Evolutionary conservation across 129 eudicot genomes (phyloP).

Genomic region (Erigeron canadensis): DNA sequence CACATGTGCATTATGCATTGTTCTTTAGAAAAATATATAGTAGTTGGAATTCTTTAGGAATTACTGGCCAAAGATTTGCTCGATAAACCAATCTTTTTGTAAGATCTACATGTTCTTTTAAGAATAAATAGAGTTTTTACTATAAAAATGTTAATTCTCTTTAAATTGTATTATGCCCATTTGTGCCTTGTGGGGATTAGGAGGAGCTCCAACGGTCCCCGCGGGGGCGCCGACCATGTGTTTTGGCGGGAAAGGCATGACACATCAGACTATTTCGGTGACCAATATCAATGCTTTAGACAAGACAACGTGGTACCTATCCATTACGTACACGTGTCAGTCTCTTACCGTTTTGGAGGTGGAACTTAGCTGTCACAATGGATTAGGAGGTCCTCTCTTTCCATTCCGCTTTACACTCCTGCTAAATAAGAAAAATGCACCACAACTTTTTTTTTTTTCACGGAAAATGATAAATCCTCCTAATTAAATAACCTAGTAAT

Average conservation of each 20-base stretch:
- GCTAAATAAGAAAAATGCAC: not conserved
- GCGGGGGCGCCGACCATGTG: slow-evolving; percentile 2
- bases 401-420: not conserved
- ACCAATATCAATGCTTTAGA: slow-evolving; percentile 18
- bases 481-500: no score
- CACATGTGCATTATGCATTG: no score
- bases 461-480: no score
- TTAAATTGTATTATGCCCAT: no score
- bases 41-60: no score
- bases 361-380: slow-evolving; percentile 38
- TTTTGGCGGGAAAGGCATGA: slow-evolving; percentile 17
- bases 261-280: slow-evolving; percentile 17
- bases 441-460: slow-evolving; percentile 22
- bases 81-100: no score
- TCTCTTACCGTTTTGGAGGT: slow-evolving; percentile 25
- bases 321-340: slow-evolving; percentile 36
- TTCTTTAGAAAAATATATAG: no score
- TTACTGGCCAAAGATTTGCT: no score
- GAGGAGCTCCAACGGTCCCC: not conserved
- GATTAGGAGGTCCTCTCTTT: slow-evolving; percentile 13
- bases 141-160: no score
- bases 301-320: slow-evolving; percentile 30
- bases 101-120: no score
- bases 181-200: not conserved
- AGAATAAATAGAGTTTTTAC: no score